A percentile compares a stretch with the other conserved stretches of the same genome.
phyloP scores from a whole-genome alignment of 495 filamentous ascomycete genomes.

The Margaritispora aquatica region DNA sequence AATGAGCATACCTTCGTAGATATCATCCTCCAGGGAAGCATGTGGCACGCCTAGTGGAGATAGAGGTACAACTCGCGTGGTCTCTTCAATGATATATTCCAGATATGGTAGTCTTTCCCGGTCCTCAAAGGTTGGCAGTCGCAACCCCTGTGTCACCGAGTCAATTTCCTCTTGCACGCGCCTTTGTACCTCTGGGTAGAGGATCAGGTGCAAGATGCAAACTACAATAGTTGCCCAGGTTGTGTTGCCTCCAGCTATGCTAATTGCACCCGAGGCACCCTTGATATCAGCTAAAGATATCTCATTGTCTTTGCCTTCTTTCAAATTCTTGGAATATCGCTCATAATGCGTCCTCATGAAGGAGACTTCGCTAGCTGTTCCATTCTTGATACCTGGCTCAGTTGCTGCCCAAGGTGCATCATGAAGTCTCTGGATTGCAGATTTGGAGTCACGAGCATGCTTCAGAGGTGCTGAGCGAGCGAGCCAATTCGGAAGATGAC shows the following conservation, averaged over 20 bases:
- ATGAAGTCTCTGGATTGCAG: slow-evolving; percentile 12
- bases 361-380: background rate
- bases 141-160: slow-evolving; percentile 20
- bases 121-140: slow-evolving; percentile 26
- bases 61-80: slow-evolving; percentile 19
- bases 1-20: slow-evolving; percentile 40
- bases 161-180: slow-evolving; percentile 29
- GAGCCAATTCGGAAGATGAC: slow-evolving; percentile 35
- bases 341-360: slow-evolving; percentile 6
- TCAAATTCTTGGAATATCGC: background rate
- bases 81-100: slow-evolving; percentile 25
- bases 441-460: slow-evolving; percentile 8
- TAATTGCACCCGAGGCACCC: slow-evolving; percentile 13
- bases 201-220: slow-evolving; percentile 22
- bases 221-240: slow-evolving; percentile 15
- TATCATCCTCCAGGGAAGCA: slow-evolving; percentile 27
- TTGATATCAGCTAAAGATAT: slow-evolving; percentile 13
- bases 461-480: slow-evolving; percentile 30
- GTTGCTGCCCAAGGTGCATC: slow-evolving; percentile 9
- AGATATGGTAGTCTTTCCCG: slow-evolving; percentile 26
- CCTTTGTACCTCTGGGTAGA: slow-evolving; percentile 25
- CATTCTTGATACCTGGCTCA: slow-evolving; percentile 8
- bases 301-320: background rate
- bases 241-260: slow-evolving; percentile 4
- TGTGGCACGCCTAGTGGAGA: slow-evolving; percentile 28